Conservation (phyloP, 1,284 basidiomycete species). For the Cryptococcus sp. region DNA sequence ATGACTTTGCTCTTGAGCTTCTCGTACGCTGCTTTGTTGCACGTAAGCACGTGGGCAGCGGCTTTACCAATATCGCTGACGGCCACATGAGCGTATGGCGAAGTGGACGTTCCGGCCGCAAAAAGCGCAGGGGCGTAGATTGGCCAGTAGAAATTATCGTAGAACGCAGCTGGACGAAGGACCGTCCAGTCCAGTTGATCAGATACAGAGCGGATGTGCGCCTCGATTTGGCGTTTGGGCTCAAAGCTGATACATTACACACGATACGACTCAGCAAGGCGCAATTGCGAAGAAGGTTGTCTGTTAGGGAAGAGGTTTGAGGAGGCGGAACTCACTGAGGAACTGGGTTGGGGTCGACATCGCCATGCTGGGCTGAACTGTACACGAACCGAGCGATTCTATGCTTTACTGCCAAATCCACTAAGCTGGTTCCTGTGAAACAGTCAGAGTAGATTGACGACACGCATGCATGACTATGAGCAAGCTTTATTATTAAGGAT, state of each 20-base stretch:
- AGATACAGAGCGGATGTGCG: background rate
- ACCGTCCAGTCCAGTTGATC: background rate
- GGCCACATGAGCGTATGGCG: background rate
- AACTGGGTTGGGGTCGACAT: background rate
- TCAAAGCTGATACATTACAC: background rate
- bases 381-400: background rate
- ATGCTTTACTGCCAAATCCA: background rate
- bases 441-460: no score
- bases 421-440: background rate
- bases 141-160: background rate
- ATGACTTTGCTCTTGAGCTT: background rate
- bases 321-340: background rate
- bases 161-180: background rate
- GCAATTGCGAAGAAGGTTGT: no score
- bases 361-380: no score
- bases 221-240: background rate
- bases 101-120: background rate
- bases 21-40: background rate
- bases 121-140: background rate
- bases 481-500: no score
- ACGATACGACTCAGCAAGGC: no score
- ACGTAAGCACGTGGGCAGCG: background rate
- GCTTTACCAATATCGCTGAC: background rate
- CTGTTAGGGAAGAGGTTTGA: background rate
- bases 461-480: no score